Base-by-base conservation (phyloP, 2,329 filamentous ascomycete species). In the Colletotrichum cereale region DNA sequence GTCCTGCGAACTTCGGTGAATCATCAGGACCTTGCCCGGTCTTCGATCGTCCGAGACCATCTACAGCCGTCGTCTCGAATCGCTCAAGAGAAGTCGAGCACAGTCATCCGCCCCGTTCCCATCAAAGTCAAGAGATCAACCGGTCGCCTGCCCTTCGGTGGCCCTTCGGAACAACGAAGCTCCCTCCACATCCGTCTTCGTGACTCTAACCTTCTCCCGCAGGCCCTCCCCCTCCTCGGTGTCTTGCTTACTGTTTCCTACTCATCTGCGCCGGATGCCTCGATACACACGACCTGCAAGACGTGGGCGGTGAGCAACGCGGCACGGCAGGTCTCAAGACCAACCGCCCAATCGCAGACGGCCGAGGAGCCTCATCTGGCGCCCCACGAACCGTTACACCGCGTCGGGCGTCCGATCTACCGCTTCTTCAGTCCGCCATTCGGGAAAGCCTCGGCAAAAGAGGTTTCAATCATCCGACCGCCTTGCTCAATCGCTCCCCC, bases 281-380 rank as follows among this genome's bases (percentile, higher is more conserved):
- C 57, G 42, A 47, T 24, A n/a, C 42, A 36, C 44, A 34, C 21
- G 26, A 50, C 29, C 48, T 52, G 40, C 64, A 24, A 42, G 36
- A 31, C 57, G 57, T 52, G 29, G 57, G 68, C 68, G 57, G 57
- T 67, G 64, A 62, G 36, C 36, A 62, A 44, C 8, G 67, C 36
- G 24, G 34, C 36, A 57, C 42, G 18, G 31, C 31, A 44, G 40
- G 40, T 10, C 42, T 38, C 44, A 7, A 26, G 21, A 12, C 18
- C 36, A 48, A 38, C 29, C 31, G n/a, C 34, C 57, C 64, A 71
- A 62, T 71, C 64, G 44, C n/a, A 52, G 31, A 24, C 24, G 14
- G 11, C 36, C 21, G 14, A 56, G 50, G 64, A 71, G 44, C 57
- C 52, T 62, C 66, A 65, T 60, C 26, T 24, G 53, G 12, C 31